These are phyloP conservation scores for Phytophthora boehmeriae DNA, from an alignment of 352 stramenopile genomes.

Conservation along the genomic window DNA sequence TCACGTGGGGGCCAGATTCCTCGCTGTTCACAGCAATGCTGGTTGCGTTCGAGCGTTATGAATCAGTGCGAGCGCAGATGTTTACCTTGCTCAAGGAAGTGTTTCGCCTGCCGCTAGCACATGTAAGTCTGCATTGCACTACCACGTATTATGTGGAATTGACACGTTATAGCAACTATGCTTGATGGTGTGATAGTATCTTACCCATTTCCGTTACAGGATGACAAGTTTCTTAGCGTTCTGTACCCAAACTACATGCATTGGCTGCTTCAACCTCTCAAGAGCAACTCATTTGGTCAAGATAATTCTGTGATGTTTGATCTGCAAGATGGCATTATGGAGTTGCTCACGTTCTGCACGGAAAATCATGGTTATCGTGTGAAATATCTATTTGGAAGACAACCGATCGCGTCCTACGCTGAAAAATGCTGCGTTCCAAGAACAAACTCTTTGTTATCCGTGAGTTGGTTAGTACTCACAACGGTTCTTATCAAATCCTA, in stretches of 20 bases:
- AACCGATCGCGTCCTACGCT: conserved; percentile 75
- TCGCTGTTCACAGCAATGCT: conserved; percentile 80
- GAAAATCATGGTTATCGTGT: conserved; percentile 85
- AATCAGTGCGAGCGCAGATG: conserved; percentile 65
- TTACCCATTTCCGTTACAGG: conserved; percentile 32
- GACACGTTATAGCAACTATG: too few relatives aligned
- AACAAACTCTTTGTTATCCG: conserved; percentile 88
- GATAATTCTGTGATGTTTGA: conserved; percentile 68
- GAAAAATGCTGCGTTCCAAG: conserved; percentile 80
- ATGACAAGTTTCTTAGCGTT: conserved; percentile 89
- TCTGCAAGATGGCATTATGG: conserved; percentile 83
- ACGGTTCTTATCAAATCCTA: background rate
- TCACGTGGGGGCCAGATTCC: conserved; percentile 64
- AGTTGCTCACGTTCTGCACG: conserved; percentile 87
- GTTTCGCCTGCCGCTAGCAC: conserved; percentile 71
- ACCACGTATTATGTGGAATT: too few relatives aligned
- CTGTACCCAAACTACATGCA: conserved; percentile 90
- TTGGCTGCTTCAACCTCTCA: conserved; percentile 83
- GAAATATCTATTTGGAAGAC: conserved; percentile 86
- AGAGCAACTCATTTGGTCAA: conserved; percentile 48
- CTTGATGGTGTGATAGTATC: background rate
- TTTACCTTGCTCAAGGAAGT: conserved; percentile 74
- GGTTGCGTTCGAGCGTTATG: conserved; percentile 69
- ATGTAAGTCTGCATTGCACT: conserved; percentile 41
- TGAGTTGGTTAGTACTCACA: conserved; percentile 29